Conservation (phyloP, 176 grass and related monocot species). For the Lolium rigidum region DNA sequence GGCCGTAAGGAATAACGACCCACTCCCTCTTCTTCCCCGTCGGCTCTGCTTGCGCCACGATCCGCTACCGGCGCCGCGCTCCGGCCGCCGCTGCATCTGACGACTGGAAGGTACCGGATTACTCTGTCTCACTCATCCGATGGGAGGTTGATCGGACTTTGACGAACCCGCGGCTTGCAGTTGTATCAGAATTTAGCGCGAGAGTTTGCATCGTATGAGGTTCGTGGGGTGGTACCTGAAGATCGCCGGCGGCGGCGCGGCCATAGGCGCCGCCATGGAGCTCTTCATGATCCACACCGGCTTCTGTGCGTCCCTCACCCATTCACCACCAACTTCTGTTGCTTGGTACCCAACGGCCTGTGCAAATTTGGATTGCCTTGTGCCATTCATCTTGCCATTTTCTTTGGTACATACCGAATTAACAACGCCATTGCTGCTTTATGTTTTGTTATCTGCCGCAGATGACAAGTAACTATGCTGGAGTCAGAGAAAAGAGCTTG, state of each 20-base stretch:
- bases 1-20: background rate
- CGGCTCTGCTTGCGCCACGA: background rate
- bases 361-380: background rate
- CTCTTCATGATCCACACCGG: conserved; percentile 94
- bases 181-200: background rate
- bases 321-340: background rate
- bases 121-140: background rate
- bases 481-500: conserved; percentile 86
- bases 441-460: conserved; percentile 33
- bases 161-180: background rate
- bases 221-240: conserved; percentile 81
- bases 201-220: conserved; percentile 40
- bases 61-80: background rate
- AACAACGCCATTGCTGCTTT: background rate
- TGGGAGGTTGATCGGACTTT: background rate
- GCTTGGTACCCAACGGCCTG: background rate
- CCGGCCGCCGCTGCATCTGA: conserved; percentile 2
- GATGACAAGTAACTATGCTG: conserved; percentile 86
- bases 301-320: conserved; percentile 60
- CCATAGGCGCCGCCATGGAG: conserved; percentile 79
- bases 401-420: background rate
- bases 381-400: background rate
- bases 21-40: background rate
- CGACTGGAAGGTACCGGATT: background rate
- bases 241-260: conserved; percentile 59